Base-by-base conservation (phyloP, 257 asterid genomes). In the Solanum ossicruentum region DNA sequence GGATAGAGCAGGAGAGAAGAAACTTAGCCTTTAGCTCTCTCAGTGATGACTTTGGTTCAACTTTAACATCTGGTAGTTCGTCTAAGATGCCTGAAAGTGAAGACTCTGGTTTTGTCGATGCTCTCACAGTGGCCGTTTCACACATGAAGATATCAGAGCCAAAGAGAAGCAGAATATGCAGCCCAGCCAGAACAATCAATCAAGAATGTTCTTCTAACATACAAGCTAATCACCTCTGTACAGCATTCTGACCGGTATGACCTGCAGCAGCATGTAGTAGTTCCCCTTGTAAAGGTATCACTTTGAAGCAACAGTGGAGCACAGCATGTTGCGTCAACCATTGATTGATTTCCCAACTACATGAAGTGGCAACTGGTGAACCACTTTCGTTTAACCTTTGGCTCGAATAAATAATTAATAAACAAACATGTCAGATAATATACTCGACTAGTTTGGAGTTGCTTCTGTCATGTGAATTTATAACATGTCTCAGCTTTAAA, bases 101-200 rank as follows among this genome's bases (percentile, higher is more conserved):
- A 65, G 94, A 90, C 69, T 75, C 86, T 58, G 94, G 89, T 54
- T 88, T 94, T 83, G 91, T 90, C 23, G 98, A 94, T 82, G 89
- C 92, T 58, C 90, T 94, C 56, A 91, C 98, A 1, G 93, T 77
- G 75, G 98, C 98, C 10, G 91, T 94, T 67, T 93, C 98, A 10
- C 93, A 86, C 16, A 93, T 93, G 57, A 89, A 89, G 10, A 94
- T 94, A 89, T 94, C 98, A 1, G 95, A 92, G 91, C 94, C 97
- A 23, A 94, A 94, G 84, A 87, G 97, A 85, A 94, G 97, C 91
- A 90, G 94, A 89, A 85, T 93, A 56, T 93, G 97, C 90, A 94
- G 92, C 86, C 91, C 93, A 10, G 90, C 91, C 16, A 86, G 91
- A 82, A 80, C 93, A 28, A 92, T 85, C 41, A 89, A 90, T 72